A percentile compares a stretch with the other conserved stretches of the same genome.
These are phyloP conservation scores for Nemania abortiva DNA, from an alignment of 2,329 filamentous ascomycete species.

Conservation along the genomic window DNA sequence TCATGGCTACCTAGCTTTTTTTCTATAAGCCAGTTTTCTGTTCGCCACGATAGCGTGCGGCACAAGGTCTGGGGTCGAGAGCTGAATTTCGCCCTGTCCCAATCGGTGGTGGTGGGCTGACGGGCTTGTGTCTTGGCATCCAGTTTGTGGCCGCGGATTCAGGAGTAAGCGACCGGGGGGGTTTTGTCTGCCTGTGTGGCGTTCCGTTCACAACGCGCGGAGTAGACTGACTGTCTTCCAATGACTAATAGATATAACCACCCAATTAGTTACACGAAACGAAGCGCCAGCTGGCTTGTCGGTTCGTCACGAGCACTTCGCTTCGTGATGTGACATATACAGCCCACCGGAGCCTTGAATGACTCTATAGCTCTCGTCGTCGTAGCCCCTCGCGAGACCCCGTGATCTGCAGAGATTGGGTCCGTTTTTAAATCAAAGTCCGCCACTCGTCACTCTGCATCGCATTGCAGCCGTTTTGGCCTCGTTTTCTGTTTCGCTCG, in stretches of 20 bases:
- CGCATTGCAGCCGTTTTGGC: constrained; percentile 21
- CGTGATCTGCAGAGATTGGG: not conserved
- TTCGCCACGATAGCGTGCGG: not conserved
- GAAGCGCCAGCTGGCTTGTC: constrained; percentile 19
- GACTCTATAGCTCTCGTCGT: constrained; percentile 18
- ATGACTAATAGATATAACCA: constrained; percentile 30
- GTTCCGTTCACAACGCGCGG: constrained; percentile 29
- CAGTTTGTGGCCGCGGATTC: constrained; percentile 30
- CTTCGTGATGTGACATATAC: constrained; percentile 29
- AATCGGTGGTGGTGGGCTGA: constrained; percentile 29
- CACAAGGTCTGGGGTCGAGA: constrained; percentile 13
- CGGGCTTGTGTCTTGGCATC: constrained; percentile 27
- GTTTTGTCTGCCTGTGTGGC: constrained; percentile 15
- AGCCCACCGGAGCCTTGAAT: constrained; percentile 16
- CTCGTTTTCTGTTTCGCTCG: constrained; percentile 7
- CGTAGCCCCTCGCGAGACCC: constrained; percentile 19
- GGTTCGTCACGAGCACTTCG: constrained; percentile 24
- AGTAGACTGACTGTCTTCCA: constrained; percentile 22
- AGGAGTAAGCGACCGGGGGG: constrained; percentile 38
- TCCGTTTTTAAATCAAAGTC: not conserved
- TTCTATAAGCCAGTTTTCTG: not conserved
- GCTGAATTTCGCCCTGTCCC: constrained; percentile 34
- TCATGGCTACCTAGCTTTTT: not conserved
- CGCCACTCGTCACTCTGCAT: not conserved
- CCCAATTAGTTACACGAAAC: constrained; percentile 10